Conservation (phyloP, 257 asterid genomes). For the Paulownia fortunei region DNA sequence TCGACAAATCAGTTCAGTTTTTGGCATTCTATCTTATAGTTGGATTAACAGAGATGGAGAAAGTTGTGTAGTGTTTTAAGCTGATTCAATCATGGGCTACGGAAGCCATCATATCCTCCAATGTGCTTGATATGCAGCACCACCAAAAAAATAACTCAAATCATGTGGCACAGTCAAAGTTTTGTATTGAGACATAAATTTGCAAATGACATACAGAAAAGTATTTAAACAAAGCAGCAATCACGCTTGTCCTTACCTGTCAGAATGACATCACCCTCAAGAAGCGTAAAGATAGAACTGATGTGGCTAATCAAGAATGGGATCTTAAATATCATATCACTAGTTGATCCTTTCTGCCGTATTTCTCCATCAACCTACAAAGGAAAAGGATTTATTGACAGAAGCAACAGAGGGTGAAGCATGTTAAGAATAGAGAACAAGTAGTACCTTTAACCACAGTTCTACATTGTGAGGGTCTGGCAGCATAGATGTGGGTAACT, state of each 20-base stretch:
- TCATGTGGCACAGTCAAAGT: not conserved
- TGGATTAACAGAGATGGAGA: not conserved
- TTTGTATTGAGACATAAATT: not conserved
- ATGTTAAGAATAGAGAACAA: not conserved
- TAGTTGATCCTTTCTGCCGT: constrained; percentile 87
- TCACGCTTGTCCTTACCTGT: constrained; percentile 61
- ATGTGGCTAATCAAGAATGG: constrained; percentile 98
- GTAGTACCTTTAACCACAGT: constrained; percentile 87
- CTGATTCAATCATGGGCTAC: not conserved
- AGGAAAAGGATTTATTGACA: not conserved
- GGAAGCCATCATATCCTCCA: constrained; percentile 1
- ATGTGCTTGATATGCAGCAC: constrained; percentile 4
- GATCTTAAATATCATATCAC: constrained; percentile 92
- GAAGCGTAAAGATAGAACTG: constrained; percentile 91
- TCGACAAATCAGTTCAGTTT: not conserved
- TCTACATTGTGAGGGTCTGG: constrained; percentile 90
- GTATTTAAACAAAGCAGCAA: constrained; percentile 13
- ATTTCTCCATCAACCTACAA: constrained; percentile 90
- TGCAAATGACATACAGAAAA: not conserved
- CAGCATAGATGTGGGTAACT: constrained; percentile 76
- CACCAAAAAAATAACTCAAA: constrained; percentile 1
- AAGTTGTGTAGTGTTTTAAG: not conserved
- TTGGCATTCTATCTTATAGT: not conserved
- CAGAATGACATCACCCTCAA: constrained; percentile 91
- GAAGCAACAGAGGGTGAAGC: constrained; percentile 20